These are phyloP conservation scores for Dimargaris cristalligena DNA, from an alignment of 192 early-diverging fungal genomes.

Conservation along the genomic window DNA sequence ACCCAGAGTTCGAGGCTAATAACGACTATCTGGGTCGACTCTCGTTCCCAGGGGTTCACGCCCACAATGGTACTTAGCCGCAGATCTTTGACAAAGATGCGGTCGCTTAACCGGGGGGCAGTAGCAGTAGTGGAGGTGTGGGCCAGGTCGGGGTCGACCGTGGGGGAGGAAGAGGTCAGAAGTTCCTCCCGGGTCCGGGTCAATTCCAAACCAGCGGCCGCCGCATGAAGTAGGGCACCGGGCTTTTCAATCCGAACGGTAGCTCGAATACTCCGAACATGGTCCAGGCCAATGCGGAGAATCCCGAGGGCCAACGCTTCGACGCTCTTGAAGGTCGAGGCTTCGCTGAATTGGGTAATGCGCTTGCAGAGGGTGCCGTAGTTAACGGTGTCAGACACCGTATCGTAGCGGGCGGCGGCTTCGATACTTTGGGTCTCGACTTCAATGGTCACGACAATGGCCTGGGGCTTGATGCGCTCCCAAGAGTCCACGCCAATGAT, in stretches of 20 bases:
- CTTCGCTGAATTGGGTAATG: slow-evolving; percentile 60
- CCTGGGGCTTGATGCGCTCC: slow-evolving; percentile 77
- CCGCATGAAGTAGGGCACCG: slow-evolving; percentile 77
- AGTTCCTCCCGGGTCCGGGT: slow-evolving; percentile 49
- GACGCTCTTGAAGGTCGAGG: slow-evolving; percentile 47
- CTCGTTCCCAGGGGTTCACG: slow-evolving; percentile 88
- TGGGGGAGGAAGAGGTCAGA: slow-evolving; percentile 20
- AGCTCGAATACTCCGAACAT: slow-evolving; percentile 46
- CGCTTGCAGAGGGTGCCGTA: slow-evolving; percentile 66
- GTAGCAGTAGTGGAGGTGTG: not conserved
- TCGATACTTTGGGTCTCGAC: slow-evolving; percentile 53
- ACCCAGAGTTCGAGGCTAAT: slow-evolving; percentile 55
- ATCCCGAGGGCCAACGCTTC: slow-evolving; percentile 54
- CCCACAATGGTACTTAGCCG: slow-evolving; percentile 76
- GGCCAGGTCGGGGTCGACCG: slow-evolving; percentile 9
- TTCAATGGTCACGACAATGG: slow-evolving; percentile 61
- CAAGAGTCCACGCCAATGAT: slow-evolving; percentile 86
- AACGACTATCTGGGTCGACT: slow-evolving; percentile 78
- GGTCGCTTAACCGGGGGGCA: slow-evolving; percentile 31
- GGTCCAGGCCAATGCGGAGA: slow-evolving; percentile 36
- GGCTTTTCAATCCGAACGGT: slow-evolving; percentile 67
- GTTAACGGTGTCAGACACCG: slow-evolving; percentile 62
- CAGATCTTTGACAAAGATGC: slow-evolving; percentile 71
- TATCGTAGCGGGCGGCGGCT: slow-evolving; percentile 60
- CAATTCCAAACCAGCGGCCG: slow-evolving; percentile 74